Conservation (phyloP, 768 basidiomycete species). For the Tephrocybe sp. region DNA sequence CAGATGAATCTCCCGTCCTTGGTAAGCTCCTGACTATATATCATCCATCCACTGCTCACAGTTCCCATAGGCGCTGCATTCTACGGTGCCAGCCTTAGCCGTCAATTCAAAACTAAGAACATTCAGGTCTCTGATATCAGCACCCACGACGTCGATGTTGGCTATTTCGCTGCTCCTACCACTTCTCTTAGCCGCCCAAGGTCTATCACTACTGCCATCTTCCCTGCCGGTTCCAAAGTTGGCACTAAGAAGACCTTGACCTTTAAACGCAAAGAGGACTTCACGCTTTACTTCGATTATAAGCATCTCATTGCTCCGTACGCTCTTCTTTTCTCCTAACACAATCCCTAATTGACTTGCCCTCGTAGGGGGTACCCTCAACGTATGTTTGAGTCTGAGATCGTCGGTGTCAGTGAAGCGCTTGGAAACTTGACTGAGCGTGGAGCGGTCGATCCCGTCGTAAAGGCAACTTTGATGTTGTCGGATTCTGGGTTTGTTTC, state of each 20-base stretch:
- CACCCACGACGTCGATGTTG: constrained; percentile 73
- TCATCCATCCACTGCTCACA: constrained; percentile 6
- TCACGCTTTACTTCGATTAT: constrained; percentile 76
- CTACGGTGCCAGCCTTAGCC: constrained; percentile 83
- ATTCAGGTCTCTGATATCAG: constrained; percentile 79
- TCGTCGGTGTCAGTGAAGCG: constrained; percentile 73
- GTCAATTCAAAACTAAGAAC: constrained; percentile 94
- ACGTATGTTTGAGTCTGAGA: constrained; percentile 69
- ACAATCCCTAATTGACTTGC: constrained; percentile 4
- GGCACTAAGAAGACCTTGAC: constrained; percentile 85
- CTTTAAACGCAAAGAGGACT: constrained; percentile 83
- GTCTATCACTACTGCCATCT: constrained; percentile 73
- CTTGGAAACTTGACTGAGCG: constrained; percentile 80
- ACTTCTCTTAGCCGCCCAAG: constrained; percentile 49
- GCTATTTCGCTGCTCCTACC: constrained; percentile 66
- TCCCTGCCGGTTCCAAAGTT: constrained; percentile 72
- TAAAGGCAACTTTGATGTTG: constrained; percentile 81
- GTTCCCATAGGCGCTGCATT: constrained; percentile 66
- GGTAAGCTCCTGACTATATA: constrained; percentile 34
- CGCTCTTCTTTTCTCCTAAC: constrained; percentile 24
- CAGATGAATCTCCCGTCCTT: constrained; percentile 93
- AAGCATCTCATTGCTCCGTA: constrained; percentile 61
- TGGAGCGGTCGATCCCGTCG: constrained; percentile 76
- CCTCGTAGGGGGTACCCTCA: constrained; percentile 62
- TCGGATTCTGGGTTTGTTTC: constrained; percentile 87